Evolutionary conservation across 2,329 filamentous ascomycete species (phyloP).

Genomic region (Ilyonectria destructans): DNA sequence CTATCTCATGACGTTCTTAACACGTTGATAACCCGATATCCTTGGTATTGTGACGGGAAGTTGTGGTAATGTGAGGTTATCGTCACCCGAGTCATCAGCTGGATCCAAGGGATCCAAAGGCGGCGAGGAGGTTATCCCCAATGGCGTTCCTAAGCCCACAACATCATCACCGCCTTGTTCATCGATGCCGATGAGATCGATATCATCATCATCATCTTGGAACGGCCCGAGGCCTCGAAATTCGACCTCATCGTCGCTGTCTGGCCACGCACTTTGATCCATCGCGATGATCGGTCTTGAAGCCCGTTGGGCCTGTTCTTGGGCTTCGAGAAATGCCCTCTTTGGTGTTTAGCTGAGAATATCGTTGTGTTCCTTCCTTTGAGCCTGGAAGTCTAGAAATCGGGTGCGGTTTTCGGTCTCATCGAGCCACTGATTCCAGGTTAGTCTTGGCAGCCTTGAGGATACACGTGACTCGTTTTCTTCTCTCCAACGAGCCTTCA

Average conservation of each 20-base stretch:
- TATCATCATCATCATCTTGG: conserved; percentile 8
- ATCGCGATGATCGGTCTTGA: conserved; percentile 9
- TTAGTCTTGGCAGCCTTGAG: conserved; percentile 13
- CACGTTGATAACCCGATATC: too few relatives aligned
- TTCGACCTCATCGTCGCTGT: not conserved
- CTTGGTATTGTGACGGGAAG: too few relatives aligned
- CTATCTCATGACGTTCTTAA: too few relatives aligned
- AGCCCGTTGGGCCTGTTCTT: conserved; percentile 1
- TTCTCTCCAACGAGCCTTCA: not conserved
- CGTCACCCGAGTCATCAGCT: too few relatives aligned
- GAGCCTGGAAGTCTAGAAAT: conserved; percentile 1
- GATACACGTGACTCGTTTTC: not conserved
- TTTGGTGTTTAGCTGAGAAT: not conserved
- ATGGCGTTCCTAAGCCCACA: too few relatives aligned
- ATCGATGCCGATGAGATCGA: too few relatives aligned
- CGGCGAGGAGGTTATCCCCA: too few relatives aligned
- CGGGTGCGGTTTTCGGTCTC: not conserved
- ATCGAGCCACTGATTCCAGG: conserved; percentile 11
- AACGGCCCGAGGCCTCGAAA: not conserved
- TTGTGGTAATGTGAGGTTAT: too few relatives aligned
- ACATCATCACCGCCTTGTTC: too few relatives aligned
- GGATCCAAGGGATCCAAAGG: too few relatives aligned
- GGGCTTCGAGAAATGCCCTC: not conserved
- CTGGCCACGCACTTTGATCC: conserved; percentile 10
- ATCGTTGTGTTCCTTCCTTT: conserved; percentile 4